Conservation (phyloP, 345 rosid genomes). For the Salix viminalis region DNA sequence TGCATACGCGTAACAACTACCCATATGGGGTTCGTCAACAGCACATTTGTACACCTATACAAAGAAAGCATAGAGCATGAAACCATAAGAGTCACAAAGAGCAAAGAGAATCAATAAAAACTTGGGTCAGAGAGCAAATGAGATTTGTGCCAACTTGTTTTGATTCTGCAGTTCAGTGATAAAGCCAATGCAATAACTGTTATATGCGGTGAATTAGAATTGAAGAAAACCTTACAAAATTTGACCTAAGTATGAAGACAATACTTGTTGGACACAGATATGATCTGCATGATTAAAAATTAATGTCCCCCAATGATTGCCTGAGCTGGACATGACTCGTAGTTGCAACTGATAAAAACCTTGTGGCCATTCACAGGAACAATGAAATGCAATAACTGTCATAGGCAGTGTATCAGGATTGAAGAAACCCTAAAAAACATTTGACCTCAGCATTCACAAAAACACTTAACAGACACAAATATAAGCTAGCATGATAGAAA, state of each 20-base stretch:
- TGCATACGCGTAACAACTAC: slow-evolving; percentile 97
- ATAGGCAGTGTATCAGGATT: background rate
- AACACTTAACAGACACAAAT: background rate
- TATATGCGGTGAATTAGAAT: background rate
- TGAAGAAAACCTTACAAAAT: background rate
- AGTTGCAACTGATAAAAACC: background rate
- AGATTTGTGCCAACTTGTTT: background rate
- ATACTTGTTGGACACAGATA: background rate
- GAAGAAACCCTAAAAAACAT: background rate
- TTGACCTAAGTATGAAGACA: background rate
- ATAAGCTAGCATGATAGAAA: background rate
- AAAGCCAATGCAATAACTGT: background rate
- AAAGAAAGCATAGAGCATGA: slow-evolving; percentile 22
- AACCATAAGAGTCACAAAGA: background rate
- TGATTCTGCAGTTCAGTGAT: background rate
- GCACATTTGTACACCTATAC: slow-evolving; percentile 80
- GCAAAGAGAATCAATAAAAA: background rate
- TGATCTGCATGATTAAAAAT: background rate
- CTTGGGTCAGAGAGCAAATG: background rate
- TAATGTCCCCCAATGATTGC: background rate
- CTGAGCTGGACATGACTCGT: background rate
- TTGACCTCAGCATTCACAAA: background rate
- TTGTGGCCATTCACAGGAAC: background rate
- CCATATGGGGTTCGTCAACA: slow-evolving; percentile 94
- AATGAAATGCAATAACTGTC: background rate